Conservation (phyloP, 768 basidiomycete genomes). For the Gymnopilus dilepis region DNA sequence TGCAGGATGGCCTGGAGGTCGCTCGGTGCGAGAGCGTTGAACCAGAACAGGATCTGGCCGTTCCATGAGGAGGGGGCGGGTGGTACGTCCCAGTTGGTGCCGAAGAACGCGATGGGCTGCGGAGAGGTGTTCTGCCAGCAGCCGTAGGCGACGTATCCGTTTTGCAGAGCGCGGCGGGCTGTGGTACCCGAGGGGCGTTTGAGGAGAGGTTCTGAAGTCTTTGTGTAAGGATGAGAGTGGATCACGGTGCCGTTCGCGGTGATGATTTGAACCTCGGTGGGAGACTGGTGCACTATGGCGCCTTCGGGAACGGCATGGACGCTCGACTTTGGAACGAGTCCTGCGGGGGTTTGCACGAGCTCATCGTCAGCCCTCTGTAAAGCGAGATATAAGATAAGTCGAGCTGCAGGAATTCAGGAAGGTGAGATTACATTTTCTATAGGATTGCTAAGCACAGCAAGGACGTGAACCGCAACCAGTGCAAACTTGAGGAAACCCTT, state of each 20-base stretch:
- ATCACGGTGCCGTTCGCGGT: not conserved
- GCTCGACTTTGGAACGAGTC: not conserved
- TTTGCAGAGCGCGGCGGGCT: not conserved
- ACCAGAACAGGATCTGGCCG: slow-evolving; percentile 3
- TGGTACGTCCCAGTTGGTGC: not conserved
- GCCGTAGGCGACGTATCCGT: not conserved
- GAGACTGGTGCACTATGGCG: not conserved
- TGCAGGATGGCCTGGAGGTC: not conserved
- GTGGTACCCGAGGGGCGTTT: not conserved
- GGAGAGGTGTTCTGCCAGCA: not conserved
- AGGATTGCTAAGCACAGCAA: not conserved
- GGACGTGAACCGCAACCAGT: not conserved
- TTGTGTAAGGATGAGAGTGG: not conserved
- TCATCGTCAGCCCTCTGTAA: not conserved
- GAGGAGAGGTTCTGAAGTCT: not conserved
- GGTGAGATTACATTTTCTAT: not conserved
- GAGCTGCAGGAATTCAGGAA: not conserved
- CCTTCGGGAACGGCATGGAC: not conserved
- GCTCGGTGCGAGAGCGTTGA: not conserved
- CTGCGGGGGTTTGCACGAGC: not conserved
- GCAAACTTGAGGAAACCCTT: not conserved
- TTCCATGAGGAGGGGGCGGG: not conserved
- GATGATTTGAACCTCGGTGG: not conserved
- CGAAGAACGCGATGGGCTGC: not conserved
- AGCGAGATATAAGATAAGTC: not conserved